Percentiles rank a stretch among this genome's conserved stretches.
Evolutionary conservation across 495 filamentous ascomycete genomes (phyloP).

Genomic region (Xylaria palmicola): DNA sequence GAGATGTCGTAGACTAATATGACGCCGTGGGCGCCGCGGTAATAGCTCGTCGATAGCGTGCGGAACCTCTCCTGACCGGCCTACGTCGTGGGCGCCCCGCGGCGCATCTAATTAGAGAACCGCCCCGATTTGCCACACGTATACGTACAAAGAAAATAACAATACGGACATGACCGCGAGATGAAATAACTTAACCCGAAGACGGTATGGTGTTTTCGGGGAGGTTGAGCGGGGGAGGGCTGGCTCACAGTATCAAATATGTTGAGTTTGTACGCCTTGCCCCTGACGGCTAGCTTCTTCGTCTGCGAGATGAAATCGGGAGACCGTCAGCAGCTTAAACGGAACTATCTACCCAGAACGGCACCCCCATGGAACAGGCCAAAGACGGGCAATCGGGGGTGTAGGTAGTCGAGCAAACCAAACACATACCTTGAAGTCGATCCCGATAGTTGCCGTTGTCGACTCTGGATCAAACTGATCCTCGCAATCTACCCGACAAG

Average conservation of each 20-base stretch:
- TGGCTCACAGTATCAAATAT: conserved; percentile 57
- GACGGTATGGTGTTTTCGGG: too few relatives aligned
- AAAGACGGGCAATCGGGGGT: not conserved
- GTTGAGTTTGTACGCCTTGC: conserved; percentile 54
- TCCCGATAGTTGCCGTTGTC: conserved; percentile 58
- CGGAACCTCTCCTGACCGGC: conserved; percentile 60
- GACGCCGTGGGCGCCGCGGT: conserved; percentile 60
- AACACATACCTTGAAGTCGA: conserved; percentile 56
- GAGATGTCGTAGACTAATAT: conserved; percentile 62
- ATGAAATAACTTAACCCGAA: too few relatives aligned
- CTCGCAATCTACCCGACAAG: conserved; percentile 49
- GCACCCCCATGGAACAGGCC: not conserved
- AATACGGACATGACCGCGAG: too few relatives aligned
- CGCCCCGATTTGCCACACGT: too few relatives aligned
- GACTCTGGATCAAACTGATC: conserved; percentile 60
- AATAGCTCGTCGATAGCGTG: conserved; percentile 59
- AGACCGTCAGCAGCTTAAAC: too few relatives aligned
- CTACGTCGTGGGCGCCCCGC: too few relatives aligned
- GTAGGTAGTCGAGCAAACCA: not conserved
- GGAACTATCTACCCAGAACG: too few relatives aligned
- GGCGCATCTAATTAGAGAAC: not conserved
- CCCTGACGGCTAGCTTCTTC: conserved; percentile 49
- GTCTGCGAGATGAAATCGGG: conserved; percentile 26
- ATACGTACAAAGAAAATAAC: too few relatives aligned
- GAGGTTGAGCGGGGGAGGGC: not conserved